Conservation (phyloP, 257 asterid genomes). For the Primulina huaijiensis region DNA sequence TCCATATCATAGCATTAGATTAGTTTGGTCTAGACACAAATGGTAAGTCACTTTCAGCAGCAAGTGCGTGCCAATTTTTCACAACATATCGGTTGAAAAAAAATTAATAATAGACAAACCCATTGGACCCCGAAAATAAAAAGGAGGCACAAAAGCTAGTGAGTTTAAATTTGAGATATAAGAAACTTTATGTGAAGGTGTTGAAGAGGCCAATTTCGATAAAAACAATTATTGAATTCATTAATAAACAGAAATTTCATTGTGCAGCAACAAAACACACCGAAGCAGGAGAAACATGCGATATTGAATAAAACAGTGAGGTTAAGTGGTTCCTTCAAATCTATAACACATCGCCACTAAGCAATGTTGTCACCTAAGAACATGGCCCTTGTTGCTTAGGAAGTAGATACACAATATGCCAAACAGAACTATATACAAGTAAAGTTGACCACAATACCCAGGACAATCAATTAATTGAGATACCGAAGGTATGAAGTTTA, state of each 20-base stretch:
- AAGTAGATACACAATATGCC: neutral
- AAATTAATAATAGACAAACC: neutral
- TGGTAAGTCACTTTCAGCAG: neutral
- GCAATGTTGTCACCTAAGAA: neutral
- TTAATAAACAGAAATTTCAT: neutral
- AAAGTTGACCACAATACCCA: neutral
- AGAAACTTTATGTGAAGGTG: neutral
- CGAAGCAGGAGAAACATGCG: neutral
- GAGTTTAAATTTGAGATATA: neutral
- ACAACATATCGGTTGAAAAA: neutral
- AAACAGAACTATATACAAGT: neutral
- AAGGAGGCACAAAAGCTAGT: neutral
- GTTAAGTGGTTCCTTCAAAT: neutral
- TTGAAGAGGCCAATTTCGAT: neutral
- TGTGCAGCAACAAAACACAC: neutral
- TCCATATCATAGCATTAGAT: neutral
- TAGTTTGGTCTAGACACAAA: neutral
- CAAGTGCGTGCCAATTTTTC: neutral
- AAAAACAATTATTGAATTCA: neutral
- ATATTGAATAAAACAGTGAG: too few species aligned
- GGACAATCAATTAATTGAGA: neutral
- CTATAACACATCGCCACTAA: neutral
- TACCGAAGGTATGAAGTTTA: neutral
- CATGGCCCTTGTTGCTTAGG: neutral
- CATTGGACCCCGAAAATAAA: neutral